A percentile compares a stretch with the other conserved stretches of the same genome.
phyloP scores from a whole-genome alignment of 2,329 filamentous ascomycete species.

The Domatiomyces catenatus region DNA sequence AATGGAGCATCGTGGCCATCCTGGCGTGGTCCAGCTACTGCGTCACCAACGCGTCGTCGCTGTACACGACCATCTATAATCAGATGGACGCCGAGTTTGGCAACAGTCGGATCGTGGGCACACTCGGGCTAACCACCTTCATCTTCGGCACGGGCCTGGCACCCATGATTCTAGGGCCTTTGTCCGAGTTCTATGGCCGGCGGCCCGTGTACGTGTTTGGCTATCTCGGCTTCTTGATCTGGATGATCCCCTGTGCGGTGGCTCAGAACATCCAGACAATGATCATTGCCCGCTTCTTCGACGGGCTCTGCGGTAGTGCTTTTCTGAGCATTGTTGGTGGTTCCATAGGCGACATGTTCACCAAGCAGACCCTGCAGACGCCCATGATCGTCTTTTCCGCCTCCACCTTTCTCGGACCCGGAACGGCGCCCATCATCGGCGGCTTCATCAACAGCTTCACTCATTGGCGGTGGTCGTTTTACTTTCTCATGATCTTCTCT shows the following conservation, averaged over 20 bases:
- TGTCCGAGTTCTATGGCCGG: slow-evolving; percentile 68
- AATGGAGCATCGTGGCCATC: slow-evolving; percentile 67
- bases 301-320: slow-evolving; percentile 35
- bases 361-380: slow-evolving; percentile 45
- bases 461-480: slow-evolving; percentile 63
- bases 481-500: slow-evolving; percentile 61
- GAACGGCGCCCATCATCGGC: slow-evolving; percentile 14
- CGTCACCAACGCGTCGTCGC: slow-evolving; percentile 78
- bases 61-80: slow-evolving; percentile 70
- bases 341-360: slow-evolving; percentile 63
- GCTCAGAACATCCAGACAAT: slow-evolving; percentile 70
- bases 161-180: slow-evolving; percentile 46
- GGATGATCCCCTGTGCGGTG: slow-evolving; percentile 66
- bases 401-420: slow-evolving; percentile 46
- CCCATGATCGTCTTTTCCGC: slow-evolving; percentile 64
- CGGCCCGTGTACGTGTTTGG: slow-evolving; percentile 64
- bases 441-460: slow-evolving; percentile 54
- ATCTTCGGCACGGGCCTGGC: slow-evolving; percentile 59
- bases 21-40: slow-evolving; percentile 61
- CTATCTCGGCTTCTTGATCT: slow-evolving; percentile 61
- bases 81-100: slow-evolving; percentile 64
- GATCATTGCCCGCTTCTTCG: slow-evolving; percentile 60
- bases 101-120: slow-evolving; percentile 55
- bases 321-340: slow-evolving; percentile 55
- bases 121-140: slow-evolving; percentile 67